Conservation (phyloP, 129 eudicot genomes). For the Dittrichia graveolens region DNA sequence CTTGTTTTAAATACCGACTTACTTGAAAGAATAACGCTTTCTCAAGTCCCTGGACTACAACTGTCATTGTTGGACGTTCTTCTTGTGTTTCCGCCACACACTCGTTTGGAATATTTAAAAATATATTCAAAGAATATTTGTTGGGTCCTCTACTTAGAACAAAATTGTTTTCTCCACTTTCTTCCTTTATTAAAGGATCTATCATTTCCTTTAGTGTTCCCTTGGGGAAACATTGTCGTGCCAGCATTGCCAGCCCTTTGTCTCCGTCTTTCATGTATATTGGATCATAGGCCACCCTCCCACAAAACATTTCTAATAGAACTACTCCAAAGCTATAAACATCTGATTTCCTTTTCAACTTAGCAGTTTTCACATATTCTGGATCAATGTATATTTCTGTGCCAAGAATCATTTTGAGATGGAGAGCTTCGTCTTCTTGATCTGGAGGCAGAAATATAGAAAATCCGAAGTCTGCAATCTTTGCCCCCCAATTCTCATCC, state of each 20-base stretch:
- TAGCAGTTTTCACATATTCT: neutral
- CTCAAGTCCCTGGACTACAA: neutral
- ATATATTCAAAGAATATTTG: neutral
- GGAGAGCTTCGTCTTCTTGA: neutral
- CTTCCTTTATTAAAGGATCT: neutral
- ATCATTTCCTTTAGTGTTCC: neutral
- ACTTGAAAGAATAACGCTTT: neutral
- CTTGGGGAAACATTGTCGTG: neutral
- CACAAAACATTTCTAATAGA: neutral
- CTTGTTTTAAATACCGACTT: neutral
- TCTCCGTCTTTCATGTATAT: neutral
- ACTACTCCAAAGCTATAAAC: neutral
- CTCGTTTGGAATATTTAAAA: neutral
- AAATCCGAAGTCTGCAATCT: neutral
- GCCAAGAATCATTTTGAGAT: neutral
- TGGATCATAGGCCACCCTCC: neutral
- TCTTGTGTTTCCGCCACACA: neutral
- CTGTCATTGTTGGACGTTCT: neutral
- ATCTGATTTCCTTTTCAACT: neutral
- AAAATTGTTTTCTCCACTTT: neutral
- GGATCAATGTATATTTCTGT: neutral
- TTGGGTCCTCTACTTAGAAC: neutral
- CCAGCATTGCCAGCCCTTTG: neutral
- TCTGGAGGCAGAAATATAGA: neutral
- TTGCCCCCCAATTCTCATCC: neutral